A percentile compares a stretch with the other conserved stretches of the same genome.
These are phyloP conservation scores for Trichoderma atrobrunneum DNA, from an alignment of 2,329 filamentous ascomycete genomes.

Conservation along the genomic window DNA sequence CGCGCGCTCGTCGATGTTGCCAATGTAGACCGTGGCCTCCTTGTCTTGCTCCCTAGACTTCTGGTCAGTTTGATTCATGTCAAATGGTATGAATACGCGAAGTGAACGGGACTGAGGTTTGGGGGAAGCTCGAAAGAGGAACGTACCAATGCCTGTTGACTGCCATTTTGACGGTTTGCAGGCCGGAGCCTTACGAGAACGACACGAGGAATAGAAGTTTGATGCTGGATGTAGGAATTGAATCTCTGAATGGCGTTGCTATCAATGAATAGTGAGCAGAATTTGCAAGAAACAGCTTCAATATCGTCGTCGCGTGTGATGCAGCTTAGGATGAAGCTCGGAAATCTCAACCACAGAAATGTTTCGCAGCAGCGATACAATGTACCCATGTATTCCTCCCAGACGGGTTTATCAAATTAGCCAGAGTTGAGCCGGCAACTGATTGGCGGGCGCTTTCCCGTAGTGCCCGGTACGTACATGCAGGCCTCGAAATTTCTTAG, in stretches of 20 bases:
- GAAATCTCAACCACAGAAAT: constrained; percentile 14
- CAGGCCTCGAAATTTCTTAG: constrained; percentile 19
- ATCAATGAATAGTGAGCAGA: neutral
- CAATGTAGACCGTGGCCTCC: constrained; percentile 95
- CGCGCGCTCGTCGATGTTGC: constrained; percentile 96
- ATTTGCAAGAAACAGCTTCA: neutral
- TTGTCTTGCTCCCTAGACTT: constrained; percentile 87
- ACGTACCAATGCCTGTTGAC: constrained; percentile 70
- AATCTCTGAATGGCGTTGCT: neutral
- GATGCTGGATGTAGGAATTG: neutral
- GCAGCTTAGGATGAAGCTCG: constrained; percentile 15
- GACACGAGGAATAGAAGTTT: no score
- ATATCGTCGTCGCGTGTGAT: constrained; percentile 14
- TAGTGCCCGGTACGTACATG: neutral
- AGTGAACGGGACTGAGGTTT: neutral
- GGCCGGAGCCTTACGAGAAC: neutral
- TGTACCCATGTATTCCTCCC: neutral
- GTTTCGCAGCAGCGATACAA: neutral
- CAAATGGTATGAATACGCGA: neutral
- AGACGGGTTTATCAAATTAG: constrained; percentile 17
- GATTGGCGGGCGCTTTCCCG: constrained; percentile 4
- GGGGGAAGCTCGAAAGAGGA: neutral
- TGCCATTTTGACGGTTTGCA: constrained; percentile 53
- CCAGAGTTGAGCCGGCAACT: constrained; percentile 32
- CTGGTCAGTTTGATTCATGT: constrained; percentile 1